Percentiles rank a stretch among this genome's conserved stretches.
Evolutionary conservation across 306 rosid species (phyloP).

Genomic region (Pterocarpus macrocarpus): DNA sequence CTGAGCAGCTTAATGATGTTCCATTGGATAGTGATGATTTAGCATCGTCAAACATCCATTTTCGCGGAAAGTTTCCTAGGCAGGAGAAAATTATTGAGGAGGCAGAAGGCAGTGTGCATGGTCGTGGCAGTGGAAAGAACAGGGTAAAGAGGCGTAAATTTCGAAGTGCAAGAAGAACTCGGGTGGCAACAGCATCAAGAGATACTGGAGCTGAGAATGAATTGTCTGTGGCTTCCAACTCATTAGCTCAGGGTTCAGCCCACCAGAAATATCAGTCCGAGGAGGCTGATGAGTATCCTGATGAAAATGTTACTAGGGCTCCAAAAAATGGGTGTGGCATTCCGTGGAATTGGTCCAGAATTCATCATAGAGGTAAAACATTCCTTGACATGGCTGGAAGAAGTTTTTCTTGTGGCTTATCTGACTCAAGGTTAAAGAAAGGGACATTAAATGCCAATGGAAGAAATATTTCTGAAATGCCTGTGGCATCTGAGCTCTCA

Average conservation of each 20-base stretch:
- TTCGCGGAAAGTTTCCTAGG: conserved; percentile 62
- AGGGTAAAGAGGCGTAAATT: conserved; percentile 81
- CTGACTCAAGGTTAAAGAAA: conserved; percentile 82
- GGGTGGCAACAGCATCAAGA: conserved; percentile 71
- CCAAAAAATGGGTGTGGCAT: conserved; percentile 96
- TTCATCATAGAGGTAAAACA: conserved; percentile 92
- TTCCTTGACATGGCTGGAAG: conserved; percentile 95
- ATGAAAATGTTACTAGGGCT: conserved; percentile 77
- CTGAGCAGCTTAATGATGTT: conserved; percentile 75
- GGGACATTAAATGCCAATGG: conserved; percentile 68
- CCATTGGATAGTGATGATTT: conserved; percentile 84
- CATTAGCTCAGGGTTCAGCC: conserved; percentile 69
- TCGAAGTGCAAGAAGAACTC: conserved; percentile 74
- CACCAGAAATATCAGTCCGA: conserved; percentile 70
- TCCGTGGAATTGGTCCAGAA: conserved; percentile 99
- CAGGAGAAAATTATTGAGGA: conserved; percentile 67
- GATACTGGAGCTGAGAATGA: conserved; percentile 81
- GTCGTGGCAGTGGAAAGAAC: conserved; percentile 68
- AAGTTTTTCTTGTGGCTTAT: conserved; percentile 92
- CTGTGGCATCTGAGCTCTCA: conserved; percentile 71
- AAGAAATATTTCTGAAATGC: conserved; percentile 71
- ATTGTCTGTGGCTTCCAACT: conserved; percentile 92
- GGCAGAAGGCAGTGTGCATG: conserved; percentile 67
- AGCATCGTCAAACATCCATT: conserved; percentile 76
- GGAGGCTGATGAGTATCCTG: conserved; percentile 64